phyloP scores from a whole-genome alignment of 805 yeast genomes.

The Saccharomyces eubayanus region DNA sequence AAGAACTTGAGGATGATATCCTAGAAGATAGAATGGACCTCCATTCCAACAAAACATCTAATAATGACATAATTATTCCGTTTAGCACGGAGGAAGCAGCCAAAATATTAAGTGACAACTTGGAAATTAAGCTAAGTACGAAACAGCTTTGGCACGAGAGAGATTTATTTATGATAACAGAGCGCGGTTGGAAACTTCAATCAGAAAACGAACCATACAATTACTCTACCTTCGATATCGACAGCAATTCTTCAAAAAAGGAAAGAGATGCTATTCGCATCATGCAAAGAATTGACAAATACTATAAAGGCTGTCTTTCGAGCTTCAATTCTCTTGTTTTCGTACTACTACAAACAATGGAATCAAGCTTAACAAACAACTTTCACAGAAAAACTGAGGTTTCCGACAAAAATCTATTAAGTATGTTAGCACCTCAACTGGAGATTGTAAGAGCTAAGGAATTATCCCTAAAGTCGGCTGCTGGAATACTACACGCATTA shows the following conservation, averaged over 20 bases:
- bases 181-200: conserved; percentile 47
- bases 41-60: not conserved
- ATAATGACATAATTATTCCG: conserved; percentile 39
- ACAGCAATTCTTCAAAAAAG: not conserved
- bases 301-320: conserved; percentile 47
- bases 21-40: conserved; percentile 9
- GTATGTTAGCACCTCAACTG: conserved; percentile 27
- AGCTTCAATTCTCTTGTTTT: conserved; percentile 55
- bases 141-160: conserved; percentile 67
- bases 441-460: conserved; percentile 59
- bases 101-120: conserved; percentile 50
- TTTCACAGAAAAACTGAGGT: conserved; percentile 15
- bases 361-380: conserved; percentile 36
- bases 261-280: conserved; percentile 15
- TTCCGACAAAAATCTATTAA: conserved; percentile 4
- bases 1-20: conserved; percentile 27
- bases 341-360: conserved; percentile 57
- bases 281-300: conserved; percentile 49
- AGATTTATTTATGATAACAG: conserved; percentile 62
- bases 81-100: conserved; percentile 74
- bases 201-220: conserved; percentile 26
- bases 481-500: conserved; percentile 45
- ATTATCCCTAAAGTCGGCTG: conserved; percentile 48
- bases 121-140: conserved; percentile 58
- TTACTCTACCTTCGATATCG: conserved; percentile 11